Percentiles rank a stretch among this genome's conserved stretches.
phyloP scores from a whole-genome alignment of 2,329 filamentous ascomycete genomes.

The Cercospora sp. region DNA sequence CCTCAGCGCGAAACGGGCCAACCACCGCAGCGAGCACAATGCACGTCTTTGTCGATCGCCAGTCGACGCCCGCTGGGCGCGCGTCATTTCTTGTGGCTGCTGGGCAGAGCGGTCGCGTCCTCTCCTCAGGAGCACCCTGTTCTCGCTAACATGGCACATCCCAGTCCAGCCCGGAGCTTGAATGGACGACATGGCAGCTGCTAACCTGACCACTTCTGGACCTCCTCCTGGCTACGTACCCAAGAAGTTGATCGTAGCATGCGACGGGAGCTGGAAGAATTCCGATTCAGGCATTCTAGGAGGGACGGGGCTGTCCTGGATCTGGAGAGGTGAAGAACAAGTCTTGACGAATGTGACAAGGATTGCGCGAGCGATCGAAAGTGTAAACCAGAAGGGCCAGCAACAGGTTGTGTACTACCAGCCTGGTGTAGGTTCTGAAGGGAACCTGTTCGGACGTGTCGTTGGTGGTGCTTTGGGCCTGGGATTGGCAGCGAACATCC shows the following conservation, averaged over 20 bases:
- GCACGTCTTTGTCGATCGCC: constrained; percentile 5
- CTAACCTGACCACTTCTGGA: background rate
- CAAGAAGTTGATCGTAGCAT: constrained; percentile 32
- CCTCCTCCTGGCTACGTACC: constrained; percentile 9
- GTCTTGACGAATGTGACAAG: constrained; percentile 40
- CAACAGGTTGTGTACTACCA: constrained; percentile 43
- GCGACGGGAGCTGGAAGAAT: constrained; percentile 35
- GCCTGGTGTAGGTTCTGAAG: constrained; percentile 38
- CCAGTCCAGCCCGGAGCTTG: background rate
- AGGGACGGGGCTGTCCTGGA: constrained; percentile 22
- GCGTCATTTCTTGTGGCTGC: constrained; percentile 4
- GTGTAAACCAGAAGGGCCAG: constrained; percentile 36
- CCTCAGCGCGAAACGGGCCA: background rate
- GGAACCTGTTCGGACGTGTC: constrained; percentile 36
- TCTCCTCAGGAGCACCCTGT: background rate
- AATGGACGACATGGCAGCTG: background rate
- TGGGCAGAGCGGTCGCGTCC: background rate
- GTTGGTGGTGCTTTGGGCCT: constrained; percentile 37
- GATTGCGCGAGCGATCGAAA: constrained; percentile 38
- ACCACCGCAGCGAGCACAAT: background rate
- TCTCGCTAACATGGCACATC: background rate
- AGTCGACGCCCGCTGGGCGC: background rate
- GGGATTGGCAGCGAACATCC: constrained; percentile 51
- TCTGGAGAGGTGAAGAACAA: constrained; percentile 24
- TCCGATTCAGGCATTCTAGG: constrained; percentile 31